Evolutionary conservation across 805 yeast species (phyloP), one percentile per base, ranked within the genome.

Genomic region (Maudiozyma bulderi): DNA sequence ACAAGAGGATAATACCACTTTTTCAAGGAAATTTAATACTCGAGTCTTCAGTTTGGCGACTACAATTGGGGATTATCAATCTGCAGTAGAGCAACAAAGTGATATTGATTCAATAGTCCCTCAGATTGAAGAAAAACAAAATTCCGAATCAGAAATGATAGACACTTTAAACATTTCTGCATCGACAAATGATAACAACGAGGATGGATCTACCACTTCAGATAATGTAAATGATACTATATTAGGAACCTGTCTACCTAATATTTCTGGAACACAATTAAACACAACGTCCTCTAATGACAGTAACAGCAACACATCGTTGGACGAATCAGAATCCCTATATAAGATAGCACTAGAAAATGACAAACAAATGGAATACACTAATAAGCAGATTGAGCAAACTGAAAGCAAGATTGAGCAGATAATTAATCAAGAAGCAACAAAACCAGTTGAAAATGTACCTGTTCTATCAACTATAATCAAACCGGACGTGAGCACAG

Each of bases 1-100:
- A 6, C 43, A 48, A 8, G 13, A 15, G 3, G 11, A 9, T 6
- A 28, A 40, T 8, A 30, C 20, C 14, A 35, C 33, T 32, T 37
- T 40, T 8, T 40, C 40, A n/a, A 51, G 53, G 28, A 50, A 52
- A 14, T 57, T 54, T 40, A 43, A 51, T 4, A 57, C 61, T 5
- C 52, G 57, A 29, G 55, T 58, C 28, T 53, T 56, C 40, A 59
- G 64, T 47, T 47, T 60, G 31, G 58, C 61, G 9, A 60, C 64
- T 3, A 54, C 64, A 2, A 56, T 51, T 7, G 63, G 56, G 13
- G 61, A 55, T 31, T 60, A 57, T 46, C 54, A 53, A 49, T 57
- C 62, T 3, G 61, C 62, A 2, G 51, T 52, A 31, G 65, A 58
- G 37, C 50, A 47, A 2, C 40, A 43, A 29, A 45, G 40, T n/a